phyloP scores from a whole-genome alignment of 805 yeast genomes.

The Limtongia smithiae region DNA sequence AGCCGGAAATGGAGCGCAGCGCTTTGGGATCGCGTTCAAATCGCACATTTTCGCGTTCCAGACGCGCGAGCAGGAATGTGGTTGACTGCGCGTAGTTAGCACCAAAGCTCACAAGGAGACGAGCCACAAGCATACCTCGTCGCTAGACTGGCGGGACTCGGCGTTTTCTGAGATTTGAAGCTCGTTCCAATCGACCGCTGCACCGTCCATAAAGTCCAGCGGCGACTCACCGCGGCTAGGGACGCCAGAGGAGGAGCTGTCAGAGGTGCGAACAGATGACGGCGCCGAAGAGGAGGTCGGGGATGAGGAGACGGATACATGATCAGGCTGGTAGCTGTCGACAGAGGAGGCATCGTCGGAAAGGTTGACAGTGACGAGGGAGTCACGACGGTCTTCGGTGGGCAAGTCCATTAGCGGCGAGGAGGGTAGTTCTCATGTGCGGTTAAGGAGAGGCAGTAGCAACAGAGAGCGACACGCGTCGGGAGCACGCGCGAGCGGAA shows the following conservation, averaged over 20 bases:
- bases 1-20: slow-evolving; percentile 4
- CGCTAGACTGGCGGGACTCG: slow-evolving; percentile 9
- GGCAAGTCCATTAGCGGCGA: background rate
- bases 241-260: background rate
- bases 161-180: slow-evolving; percentile 16
- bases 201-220: background rate
- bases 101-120: too few relatives aligned
- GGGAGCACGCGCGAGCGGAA: too few relatives aligned
- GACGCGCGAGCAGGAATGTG: slow-evolving; percentile 26
- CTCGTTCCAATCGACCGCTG: slow-evolving; percentile 23
- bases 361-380: slow-evolving; percentile 2
- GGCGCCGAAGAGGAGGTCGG: background rate
- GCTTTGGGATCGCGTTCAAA: slow-evolving; percentile 27
- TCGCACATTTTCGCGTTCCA: slow-evolving; percentile 26
- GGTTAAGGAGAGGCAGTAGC: too few relatives aligned
- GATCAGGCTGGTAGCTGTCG: background rate
- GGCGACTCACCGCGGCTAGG: background rate
- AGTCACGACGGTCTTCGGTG: background rate
- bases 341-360: slow-evolving; percentile 10
- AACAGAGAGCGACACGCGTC: too few relatives aligned
- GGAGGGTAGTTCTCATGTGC: background rate
- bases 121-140: slow-evolving; percentile 14
- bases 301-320: background rate
- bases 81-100: slow-evolving; percentile 6
- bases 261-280: background rate